Conservation (phyloP, 139 green algal genomes). For the Chlamydomonas schloesseri region DNA sequence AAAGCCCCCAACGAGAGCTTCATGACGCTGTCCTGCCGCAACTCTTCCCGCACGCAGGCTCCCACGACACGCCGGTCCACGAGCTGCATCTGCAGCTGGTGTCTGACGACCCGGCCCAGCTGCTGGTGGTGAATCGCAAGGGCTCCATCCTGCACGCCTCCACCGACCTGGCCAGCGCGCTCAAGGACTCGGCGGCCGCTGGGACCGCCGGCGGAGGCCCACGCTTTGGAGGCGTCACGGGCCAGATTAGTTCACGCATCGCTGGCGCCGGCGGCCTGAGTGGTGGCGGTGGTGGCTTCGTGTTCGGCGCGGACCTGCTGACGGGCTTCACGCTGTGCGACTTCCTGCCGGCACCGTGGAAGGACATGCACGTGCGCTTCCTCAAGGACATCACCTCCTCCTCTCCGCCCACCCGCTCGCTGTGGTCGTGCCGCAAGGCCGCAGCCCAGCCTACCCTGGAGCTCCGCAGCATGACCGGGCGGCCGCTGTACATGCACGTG, state of each 20-base stretch:
- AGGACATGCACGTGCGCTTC: slow-evolving; percentile 17
- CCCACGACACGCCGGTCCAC: not conserved
- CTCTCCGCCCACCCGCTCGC: not conserved
- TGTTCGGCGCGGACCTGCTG: not conserved
- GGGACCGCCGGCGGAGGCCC: not conserved
- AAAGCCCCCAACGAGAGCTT: no score
- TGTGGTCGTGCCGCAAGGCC: not conserved
- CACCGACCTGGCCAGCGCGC: not conserved
- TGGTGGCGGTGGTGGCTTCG: not conserved
- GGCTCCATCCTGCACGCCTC: slow-evolving; percentile 12
- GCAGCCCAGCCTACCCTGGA: not conserved
- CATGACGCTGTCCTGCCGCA: no score
- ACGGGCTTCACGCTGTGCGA: slow-evolving; percentile 1
- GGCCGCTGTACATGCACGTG: slow-evolving; percentile 19
- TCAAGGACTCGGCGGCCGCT: not conserved
- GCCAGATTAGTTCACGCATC: not conserved
- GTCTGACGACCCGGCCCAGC: not conserved
- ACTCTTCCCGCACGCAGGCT: not conserved
- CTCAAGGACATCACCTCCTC: not conserved
- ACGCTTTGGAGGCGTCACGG: not conserved
- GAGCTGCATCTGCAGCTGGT: not conserved
- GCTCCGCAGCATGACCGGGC: not conserved
- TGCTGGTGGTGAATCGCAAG: slow-evolving; percentile 33
- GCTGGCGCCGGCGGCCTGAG: not conserved
- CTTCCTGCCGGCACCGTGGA: slow-evolving; percentile 26